Evolutionary conservation across 2,329 filamentous ascomycete genomes (phyloP), one percentile per base, ranked within the genome.

Genomic region (Aspergillus alliaceus): DNA sequence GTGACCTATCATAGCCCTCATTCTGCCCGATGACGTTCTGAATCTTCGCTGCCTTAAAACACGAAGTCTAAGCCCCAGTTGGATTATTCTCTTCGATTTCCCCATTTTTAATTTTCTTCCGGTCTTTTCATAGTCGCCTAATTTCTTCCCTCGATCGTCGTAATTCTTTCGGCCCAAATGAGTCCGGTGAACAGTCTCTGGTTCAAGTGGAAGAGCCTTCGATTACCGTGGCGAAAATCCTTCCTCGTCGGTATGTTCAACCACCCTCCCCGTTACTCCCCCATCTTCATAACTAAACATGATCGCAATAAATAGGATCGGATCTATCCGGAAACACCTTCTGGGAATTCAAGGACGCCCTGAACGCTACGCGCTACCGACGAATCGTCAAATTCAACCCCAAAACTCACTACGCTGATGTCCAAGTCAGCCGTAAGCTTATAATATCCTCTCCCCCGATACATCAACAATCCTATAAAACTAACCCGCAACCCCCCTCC

Each of bases 251-350:
- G 84, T 85, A 69, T 60, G 63, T 67, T 56, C n/a, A n/a, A n/a
- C n/a, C n/a, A n/a, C n/a, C n/a, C n/a, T n/a, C n/a, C n/a, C n/a
- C n/a, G n/a, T n/a, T n/a, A n/a, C n/a, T n/a, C n/a, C n/a, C n/a
- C n/a, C n/a, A n/a, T n/a, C n/a, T n/a, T n/a, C n/a, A n/a, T 51
- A 46, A 66, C 53, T 62, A 51, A 32, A 54, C 53, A 50, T n/a
- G 20, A 11, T 14, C 7, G 54, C 39, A 8, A 4, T 48, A 57
- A 37, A 31, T 65, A 86, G 85, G 85, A 67, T 77, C 80, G 63
- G 85, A 88, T 71, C 78, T 88, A 48, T 70, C 79, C 20, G 85
- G 85, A 59, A 88, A 88, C 72, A 87, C 85, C 9, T 88, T 82
- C 71, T 88, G 85, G 85, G 85, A 87, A 66, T 87, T 88, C 72